Percentiles rank a stretch among this genome's conserved stretches.
phyloP scores from a whole-genome alignment of 176 grass and related monocot genomes.

The Tuctoria greenei region DNA sequence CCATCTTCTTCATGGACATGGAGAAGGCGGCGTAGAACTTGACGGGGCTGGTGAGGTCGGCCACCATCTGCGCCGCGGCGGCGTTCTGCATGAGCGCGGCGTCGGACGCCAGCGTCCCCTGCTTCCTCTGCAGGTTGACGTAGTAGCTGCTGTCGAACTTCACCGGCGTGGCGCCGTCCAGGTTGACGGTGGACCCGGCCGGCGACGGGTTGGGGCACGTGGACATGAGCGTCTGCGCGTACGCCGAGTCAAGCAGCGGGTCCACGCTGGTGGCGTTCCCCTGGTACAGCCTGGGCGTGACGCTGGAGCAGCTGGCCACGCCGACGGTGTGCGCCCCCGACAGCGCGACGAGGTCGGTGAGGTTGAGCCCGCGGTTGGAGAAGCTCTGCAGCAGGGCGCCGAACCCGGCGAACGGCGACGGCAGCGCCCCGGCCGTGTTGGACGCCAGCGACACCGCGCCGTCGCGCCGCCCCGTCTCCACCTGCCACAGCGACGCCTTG shows the following conservation, averaged over 20 bases:
- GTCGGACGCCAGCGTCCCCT: constrained; percentile 52
- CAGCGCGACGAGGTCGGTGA: constrained; percentile 50
- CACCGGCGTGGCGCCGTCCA: constrained; percentile 38
- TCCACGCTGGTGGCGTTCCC: constrained; percentile 45
- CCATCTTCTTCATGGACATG: constrained; percentile 70
- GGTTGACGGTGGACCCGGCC: neutral
- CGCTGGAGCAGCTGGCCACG: constrained; percentile 48
- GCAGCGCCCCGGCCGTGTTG: constrained; percentile 40
- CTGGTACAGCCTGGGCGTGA: constrained; percentile 45
- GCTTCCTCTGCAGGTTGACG: constrained; percentile 32
- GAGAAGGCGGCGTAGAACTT: constrained; percentile 55
- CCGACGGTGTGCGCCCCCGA: constrained; percentile 66
- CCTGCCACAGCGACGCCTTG: constrained; percentile 48
- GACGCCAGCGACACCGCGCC: constrained; percentile 34
- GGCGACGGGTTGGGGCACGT: constrained; percentile 38
- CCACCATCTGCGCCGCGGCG: constrained; percentile 31
- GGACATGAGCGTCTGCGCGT: constrained; percentile 43
- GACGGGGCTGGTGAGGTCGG: constrained; percentile 33
- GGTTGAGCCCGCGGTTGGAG: constrained; percentile 35
- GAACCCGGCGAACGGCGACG: constrained; percentile 36
- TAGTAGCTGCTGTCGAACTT: constrained; percentile 55
- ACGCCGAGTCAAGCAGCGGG: constrained; percentile 46
- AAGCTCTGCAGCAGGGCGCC: constrained; percentile 18
- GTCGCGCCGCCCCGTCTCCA: constrained; percentile 53
- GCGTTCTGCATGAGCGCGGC: constrained; percentile 53